phyloP scores from a whole-genome alignment of 1,284 basidiomycete genomes.

The Pyrrhoderma noxium region DNA sequence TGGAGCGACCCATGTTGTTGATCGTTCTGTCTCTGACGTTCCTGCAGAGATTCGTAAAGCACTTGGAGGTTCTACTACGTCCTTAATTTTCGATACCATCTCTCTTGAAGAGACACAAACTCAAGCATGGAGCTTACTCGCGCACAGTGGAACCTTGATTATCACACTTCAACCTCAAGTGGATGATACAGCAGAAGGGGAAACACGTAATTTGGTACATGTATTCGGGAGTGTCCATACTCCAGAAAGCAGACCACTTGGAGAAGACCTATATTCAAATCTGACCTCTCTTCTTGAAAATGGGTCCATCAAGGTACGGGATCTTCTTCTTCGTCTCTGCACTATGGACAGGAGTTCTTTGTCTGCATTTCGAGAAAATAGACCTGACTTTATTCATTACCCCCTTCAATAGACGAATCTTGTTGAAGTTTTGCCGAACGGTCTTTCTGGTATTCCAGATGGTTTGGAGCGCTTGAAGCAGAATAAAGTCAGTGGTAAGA shows the following conservation, averaged over 20 bases:
- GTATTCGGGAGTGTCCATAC: slow-evolving; percentile 7
- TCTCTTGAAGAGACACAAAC: slow-evolving; percentile 15
- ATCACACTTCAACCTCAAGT: slow-evolving; percentile 5
- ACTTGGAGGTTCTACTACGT: slow-evolving; percentile 25
- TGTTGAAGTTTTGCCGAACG: slow-evolving; percentile 38
- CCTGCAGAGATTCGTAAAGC: slow-evolving; percentile 26
- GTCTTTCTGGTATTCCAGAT: slow-evolving; percentile 37
- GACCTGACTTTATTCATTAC: no score
- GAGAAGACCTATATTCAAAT: slow-evolving; percentile 11
- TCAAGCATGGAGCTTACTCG: slow-evolving; percentile 20
- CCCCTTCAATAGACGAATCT: slow-evolving; percentile 30
- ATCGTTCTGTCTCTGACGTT: slow-evolving; percentile 31
- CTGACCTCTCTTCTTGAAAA: slow-evolving; percentile 4
- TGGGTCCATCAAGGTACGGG: slow-evolving; percentile 8
- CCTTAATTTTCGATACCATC: slow-evolving; percentile 34
- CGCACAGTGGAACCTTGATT: slow-evolving; percentile 18
- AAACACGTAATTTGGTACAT: background rate
- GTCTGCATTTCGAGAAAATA: no score
- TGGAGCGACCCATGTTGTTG: slow-evolving; percentile 48
- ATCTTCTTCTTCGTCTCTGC: no score
- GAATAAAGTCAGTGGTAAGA: slow-evolving; percentile 39
- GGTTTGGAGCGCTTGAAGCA: slow-evolving; percentile 37
- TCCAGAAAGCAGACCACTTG: background rate
- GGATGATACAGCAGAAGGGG: slow-evolving; percentile 3
- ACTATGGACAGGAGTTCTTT: slow-evolving; percentile 15